phyloP scores from a whole-genome alignment of 2,329 filamentous ascomycete genomes.

The Calonectria henricotiae region DNA sequence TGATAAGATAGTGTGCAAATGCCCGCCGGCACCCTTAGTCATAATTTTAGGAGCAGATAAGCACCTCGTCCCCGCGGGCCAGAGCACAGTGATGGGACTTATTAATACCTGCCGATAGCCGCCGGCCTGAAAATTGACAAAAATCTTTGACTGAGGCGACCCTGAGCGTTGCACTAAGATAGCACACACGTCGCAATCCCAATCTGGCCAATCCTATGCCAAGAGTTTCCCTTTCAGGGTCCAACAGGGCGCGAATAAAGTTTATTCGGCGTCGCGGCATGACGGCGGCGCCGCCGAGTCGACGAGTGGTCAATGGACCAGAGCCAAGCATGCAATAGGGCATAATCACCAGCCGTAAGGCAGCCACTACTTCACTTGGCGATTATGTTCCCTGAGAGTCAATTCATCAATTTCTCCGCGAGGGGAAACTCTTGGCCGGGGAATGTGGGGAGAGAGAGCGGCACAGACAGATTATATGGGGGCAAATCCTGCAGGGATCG shows the following conservation, averaged over 20 bases:
- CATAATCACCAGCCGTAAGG: background rate
- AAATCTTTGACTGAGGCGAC: background rate
- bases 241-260: background rate
- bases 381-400: background rate
- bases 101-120: constrained; percentile 23
- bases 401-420: background rate
- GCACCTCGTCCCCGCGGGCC: background rate
- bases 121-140: constrained; percentile 2
- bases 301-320: background rate
- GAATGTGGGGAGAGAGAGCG: background rate
- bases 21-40: constrained; percentile 23
- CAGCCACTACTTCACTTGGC: background rate
- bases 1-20: constrained; percentile 11
- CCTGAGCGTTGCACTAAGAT: constrained; percentile 8
- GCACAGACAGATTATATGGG: constrained; percentile 17
- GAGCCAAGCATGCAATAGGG: background rate
- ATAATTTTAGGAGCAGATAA: constrained; percentile 9
- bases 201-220: background rate
- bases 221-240: constrained; percentile 8
- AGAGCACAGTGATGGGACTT: constrained; percentile 19
- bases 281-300: constrained; percentile 9
- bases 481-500: background rate
- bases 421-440: constrained; percentile 1
- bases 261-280: background rate
- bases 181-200: background rate